Evolutionary conservation across 345 rosid species (phyloP).

Genomic region (Clarkia xantiana): DNA sequence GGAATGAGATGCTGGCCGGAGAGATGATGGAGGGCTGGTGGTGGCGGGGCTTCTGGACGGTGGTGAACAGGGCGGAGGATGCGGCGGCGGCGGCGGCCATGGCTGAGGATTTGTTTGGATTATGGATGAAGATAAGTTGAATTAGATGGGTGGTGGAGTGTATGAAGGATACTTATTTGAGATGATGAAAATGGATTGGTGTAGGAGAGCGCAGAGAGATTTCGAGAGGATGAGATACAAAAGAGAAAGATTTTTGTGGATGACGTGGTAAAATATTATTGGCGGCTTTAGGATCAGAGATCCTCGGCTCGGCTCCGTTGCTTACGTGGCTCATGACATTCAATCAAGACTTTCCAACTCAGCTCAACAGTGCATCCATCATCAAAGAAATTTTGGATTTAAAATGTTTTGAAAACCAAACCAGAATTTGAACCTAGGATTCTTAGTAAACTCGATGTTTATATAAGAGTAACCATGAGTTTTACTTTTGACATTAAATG

Average conservation of each 20-base stretch:
- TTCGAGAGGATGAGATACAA: slow-evolving; percentile 19
- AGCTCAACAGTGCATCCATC: no score
- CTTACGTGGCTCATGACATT: background rate
- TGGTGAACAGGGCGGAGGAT: slow-evolving; percentile 16
- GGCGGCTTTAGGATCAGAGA: slow-evolving; percentile 25
- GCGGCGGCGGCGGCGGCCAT: slow-evolving; percentile 22
- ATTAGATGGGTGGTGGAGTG: slow-evolving; percentile 2
- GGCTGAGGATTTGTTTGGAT: background rate
- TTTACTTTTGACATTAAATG: no score
- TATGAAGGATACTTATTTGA: background rate
- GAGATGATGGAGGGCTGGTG: slow-evolving; percentile 12
- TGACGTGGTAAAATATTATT: slow-evolving; percentile 29
- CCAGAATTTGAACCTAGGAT: no score
- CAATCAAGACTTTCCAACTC: no score
- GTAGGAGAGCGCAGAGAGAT: background rate
- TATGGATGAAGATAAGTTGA: background rate
- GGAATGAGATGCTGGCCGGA: slow-evolving; percentile 35
- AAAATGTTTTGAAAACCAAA: no score
- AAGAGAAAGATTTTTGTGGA: slow-evolving; percentile 16
- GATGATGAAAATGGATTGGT: background rate
- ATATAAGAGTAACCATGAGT: no score
- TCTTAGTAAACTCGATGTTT: no score
- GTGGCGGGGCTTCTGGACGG: slow-evolving; percentile 7
- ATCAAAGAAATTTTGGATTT: no score
- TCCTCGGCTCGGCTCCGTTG: slow-evolving; percentile 4